Percentiles rank a stretch among this genome's conserved stretches.
These are phyloP conservation scores for Pontederia paniculata DNA, from an alignment of 176 grass and related monocot genomes.

Conservation along the genomic window DNA sequence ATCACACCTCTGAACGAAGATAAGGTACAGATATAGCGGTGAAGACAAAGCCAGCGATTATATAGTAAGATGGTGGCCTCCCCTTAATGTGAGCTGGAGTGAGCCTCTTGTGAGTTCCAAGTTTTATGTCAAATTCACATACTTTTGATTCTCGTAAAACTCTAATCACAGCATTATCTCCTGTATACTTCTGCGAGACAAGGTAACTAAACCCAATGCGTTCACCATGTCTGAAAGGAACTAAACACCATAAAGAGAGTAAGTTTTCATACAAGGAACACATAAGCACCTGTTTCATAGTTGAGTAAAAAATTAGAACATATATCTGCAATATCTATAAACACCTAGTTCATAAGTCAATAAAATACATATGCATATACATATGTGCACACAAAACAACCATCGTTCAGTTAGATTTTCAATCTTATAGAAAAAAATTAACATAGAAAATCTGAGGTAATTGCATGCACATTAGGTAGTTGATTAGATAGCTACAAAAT, in stretches of 20 bases:
- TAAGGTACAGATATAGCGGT: slow-evolving; percentile 72
- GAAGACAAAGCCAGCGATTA: slow-evolving; percentile 97
- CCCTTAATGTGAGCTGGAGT: slow-evolving; percentile 88
- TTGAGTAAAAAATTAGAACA: not conserved
- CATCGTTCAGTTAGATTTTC: too few relatives aligned
- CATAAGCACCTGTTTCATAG: not conserved
- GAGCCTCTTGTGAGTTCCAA: slow-evolving; percentile 84
- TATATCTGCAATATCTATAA: not conserved
- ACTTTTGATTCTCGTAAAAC: slow-evolving; percentile 66
- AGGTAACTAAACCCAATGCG: slow-evolving; percentile 98
- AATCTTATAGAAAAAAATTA: too few relatives aligned
- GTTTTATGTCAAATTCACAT: slow-evolving; percentile 73
- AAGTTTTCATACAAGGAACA: not conserved
- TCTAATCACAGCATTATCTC: slow-evolving; percentile 75
- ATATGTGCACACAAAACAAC: too few relatives aligned
- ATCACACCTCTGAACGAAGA: slow-evolving; percentile 84
- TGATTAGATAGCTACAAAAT: too few relatives aligned
- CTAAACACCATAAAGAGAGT: slow-evolving; percentile 32
- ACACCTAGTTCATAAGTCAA: too few relatives aligned
- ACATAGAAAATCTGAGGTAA: too few relatives aligned
- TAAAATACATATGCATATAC: too few relatives aligned
- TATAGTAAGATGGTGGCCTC: slow-evolving; percentile 84
- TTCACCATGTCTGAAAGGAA: slow-evolving; percentile 98
- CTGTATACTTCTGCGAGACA: slow-evolving; percentile 94
- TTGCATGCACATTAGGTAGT: too few relatives aligned